phyloP scores from a whole-genome alignment of 805 yeast genomes.

The Candida silvicultrix region DNA sequence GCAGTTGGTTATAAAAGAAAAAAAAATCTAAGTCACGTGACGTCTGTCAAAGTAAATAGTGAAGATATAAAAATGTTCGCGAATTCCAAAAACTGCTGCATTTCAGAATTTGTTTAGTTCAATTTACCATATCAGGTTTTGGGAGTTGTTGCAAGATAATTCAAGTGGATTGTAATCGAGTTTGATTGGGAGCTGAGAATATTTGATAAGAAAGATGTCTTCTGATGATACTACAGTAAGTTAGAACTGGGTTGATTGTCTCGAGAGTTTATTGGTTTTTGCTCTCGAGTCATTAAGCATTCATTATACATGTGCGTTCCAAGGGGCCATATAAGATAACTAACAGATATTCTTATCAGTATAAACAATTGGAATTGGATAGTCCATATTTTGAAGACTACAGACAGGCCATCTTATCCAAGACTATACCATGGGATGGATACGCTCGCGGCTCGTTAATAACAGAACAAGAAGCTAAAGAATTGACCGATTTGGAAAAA shows the following conservation, averaged over 20 bases:
- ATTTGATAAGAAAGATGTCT: not conserved
- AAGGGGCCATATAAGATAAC: not conserved
- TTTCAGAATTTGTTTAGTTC: not conserved
- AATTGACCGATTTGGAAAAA: conserved; percentile 28
- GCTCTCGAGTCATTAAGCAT: no score
- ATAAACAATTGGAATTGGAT: conserved; percentile 40
- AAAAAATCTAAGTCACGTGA: no score
- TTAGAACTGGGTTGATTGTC: no score
- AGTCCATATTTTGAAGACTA: conserved; percentile 62
- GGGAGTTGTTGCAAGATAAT: no score
- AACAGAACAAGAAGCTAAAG: conserved; percentile 56
- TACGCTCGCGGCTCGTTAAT: conserved; percentile 69
- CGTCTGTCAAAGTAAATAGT: no score
- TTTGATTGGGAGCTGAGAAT: no score
- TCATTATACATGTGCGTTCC: no score
- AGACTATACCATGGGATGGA: conserved; percentile 91
- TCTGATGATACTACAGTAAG: not conserved
- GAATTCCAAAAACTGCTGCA: not conserved
- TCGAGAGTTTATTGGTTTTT: no score
- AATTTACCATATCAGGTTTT: no score
- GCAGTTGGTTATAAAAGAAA: no score
- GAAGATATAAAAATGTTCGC: not conserved
- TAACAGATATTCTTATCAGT: conserved; percentile 8
- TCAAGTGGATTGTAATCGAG: no score
- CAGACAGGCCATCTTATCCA: conserved; percentile 61